Percentiles rank a stretch among this genome's conserved stretches.
These are phyloP conservation scores for Hyaloperonospora arabidopsidis DNA, from an alignment of 352 stramenopile species.

Conservation along the genomic window DNA sequence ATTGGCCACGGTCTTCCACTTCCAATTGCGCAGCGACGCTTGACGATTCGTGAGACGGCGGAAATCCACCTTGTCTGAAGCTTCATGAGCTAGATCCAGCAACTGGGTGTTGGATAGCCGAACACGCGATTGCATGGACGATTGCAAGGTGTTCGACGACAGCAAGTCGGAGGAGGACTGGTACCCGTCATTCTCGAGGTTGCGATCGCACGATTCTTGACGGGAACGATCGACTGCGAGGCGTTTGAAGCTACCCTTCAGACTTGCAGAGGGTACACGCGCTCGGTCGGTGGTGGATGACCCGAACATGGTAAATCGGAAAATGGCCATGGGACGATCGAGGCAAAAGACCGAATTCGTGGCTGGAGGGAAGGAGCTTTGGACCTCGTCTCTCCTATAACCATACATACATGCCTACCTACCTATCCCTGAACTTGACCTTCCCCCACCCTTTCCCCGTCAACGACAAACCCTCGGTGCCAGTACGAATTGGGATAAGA, in stretches of 20 bases:
- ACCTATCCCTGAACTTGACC: background rate
- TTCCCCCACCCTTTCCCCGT: too few relatives aligned
- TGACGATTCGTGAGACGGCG: conserved; percentile 20
- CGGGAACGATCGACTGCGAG: conserved; percentile 16
- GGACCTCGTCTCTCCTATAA: too few relatives aligned
- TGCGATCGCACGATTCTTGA: conserved; percentile 17
- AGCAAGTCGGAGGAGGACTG: conserved; percentile 16
- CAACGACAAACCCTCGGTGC: too few relatives aligned
- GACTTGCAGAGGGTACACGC: conserved; percentile 5
- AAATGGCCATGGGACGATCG: conserved; percentile 6
- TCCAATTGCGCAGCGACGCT: conserved; percentile 26
- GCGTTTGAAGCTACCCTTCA: conserved; percentile 24
- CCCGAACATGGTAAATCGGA: conserved; percentile 22
- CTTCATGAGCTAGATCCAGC: conserved; percentile 18
- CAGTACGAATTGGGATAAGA: too few relatives aligned
- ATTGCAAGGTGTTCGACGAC: conserved; percentile 14
- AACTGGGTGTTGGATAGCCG: conserved; percentile 17
- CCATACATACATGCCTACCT: too few relatives aligned
- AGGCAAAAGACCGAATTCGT: too few relatives aligned
- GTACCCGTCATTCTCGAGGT: conserved; percentile 10
- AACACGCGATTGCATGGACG: conserved; percentile 12
- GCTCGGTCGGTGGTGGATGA: conserved; percentile 13
- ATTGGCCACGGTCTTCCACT: conserved; percentile 30
- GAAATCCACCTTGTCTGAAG: conserved; percentile 25
- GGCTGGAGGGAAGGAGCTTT: too few relatives aligned